Evolutionary conservation across 208 protist species (phyloP).

Genomic region (Angomonas deanei): DNA sequence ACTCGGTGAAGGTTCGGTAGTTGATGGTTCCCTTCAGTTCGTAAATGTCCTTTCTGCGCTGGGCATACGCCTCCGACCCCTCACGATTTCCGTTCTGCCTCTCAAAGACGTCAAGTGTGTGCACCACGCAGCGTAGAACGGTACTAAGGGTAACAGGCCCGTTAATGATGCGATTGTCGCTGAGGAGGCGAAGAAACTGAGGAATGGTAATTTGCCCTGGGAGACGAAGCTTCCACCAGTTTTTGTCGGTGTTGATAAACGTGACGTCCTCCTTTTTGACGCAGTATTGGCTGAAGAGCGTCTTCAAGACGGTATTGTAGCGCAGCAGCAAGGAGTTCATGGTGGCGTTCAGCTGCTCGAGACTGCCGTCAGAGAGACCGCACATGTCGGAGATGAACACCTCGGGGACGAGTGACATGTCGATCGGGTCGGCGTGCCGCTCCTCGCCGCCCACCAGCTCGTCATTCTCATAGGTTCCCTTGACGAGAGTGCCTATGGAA

Average conservation of each 20-base stretch:
- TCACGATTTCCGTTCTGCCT: not conserved
- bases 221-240: constrained; percentile 76
- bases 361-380: constrained; percentile 23
- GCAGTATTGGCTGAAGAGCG: constrained; percentile 52
- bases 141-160: constrained; percentile 35
- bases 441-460: constrained; percentile 16
- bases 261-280: constrained; percentile 24
- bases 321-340: constrained; percentile 52
- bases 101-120: constrained; percentile 27
- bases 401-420: constrained; percentile 27
- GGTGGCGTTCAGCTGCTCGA: constrained; percentile 17
- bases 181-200: constrained; percentile 67
- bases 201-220: constrained; percentile 52
- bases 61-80: not conserved
- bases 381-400: constrained; percentile 28
- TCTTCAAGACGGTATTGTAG: constrained; percentile 63
- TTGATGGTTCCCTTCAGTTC: constrained; percentile 41
- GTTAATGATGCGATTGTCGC: constrained; percentile 47
- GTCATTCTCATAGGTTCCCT: constrained; percentile 23
- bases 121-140: constrained; percentile 41
- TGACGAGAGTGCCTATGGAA: constrained; percentile 36
- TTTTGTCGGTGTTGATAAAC: constrained; percentile 41
- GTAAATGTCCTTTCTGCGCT: constrained; percentile 16
- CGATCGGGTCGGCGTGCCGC: constrained; percentile 6
- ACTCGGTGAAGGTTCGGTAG: constrained; percentile 83